Conservation (phyloP, 768 basidiomycete species). For the Cyclocybe cylindracea region DNA sequence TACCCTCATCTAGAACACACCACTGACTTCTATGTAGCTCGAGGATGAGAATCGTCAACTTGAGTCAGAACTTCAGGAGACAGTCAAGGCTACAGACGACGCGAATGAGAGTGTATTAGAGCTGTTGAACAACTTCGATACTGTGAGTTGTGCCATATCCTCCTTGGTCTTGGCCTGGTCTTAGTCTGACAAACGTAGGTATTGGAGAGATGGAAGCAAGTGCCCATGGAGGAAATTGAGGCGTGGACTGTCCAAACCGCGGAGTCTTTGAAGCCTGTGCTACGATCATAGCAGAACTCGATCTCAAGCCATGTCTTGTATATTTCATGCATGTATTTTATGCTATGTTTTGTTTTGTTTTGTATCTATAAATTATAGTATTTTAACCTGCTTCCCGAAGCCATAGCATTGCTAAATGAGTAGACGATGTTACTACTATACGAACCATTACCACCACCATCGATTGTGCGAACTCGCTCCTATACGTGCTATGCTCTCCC, state of each 20-base stretch:
- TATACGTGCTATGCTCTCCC: too few species aligned
- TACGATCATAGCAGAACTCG: slow-evolving; percentile 21
- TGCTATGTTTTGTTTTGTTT: too few species aligned
- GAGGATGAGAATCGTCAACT: slow-evolving; percentile 55
- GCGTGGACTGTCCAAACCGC: slow-evolving; percentile 53
- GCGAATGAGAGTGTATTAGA: slow-evolving; percentile 46
- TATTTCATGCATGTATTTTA: too few species aligned
- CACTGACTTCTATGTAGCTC: slow-evolving; percentile 36
- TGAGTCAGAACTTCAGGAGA: slow-evolving; percentile 49
- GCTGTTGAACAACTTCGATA: slow-evolving; percentile 54
- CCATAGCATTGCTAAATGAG: too few species aligned
- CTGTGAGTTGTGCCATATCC: slow-evolving; percentile 36
- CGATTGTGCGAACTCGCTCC: too few species aligned
- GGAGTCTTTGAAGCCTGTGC: slow-evolving; percentile 35
- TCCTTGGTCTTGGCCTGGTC: neutral
- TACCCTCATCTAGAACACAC: neutral
- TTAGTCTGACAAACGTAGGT: slow-evolving; percentile 33
- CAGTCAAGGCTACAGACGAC: slow-evolving; percentile 43
- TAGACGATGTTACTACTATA: too few species aligned
- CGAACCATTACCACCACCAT: too few species aligned
- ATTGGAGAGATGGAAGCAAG: slow-evolving; percentile 48
- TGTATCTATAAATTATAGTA: too few species aligned
- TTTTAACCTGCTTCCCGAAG: too few species aligned
- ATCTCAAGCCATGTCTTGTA: too few species aligned
- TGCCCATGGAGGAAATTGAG: slow-evolving; percentile 68